Conservation (phyloP, 2,329 filamentous ascomycete species). For the Nemania sp. region DNA sequence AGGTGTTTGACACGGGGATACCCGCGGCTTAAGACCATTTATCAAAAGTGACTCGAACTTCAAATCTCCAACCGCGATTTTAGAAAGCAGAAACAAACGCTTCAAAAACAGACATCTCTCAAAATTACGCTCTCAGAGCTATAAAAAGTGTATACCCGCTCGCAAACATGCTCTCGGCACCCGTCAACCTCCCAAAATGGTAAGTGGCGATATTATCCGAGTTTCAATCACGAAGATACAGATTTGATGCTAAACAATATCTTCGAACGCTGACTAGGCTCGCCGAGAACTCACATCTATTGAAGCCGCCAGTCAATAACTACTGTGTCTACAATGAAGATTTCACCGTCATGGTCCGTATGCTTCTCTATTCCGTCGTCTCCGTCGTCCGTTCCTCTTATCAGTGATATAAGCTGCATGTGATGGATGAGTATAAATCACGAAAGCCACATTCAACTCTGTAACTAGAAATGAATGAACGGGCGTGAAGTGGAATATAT, state of each 20-base stretch:
- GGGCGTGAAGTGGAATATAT: neutral
- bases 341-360: slow-evolving; percentile 77
- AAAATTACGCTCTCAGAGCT: neutral
- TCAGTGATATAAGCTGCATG: neutral
- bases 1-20: too few relatives aligned
- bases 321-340: slow-evolving; percentile 91
- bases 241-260: slow-evolving; percentile 19
- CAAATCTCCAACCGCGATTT: too few relatives aligned
- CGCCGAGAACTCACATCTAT: slow-evolving; percentile 84
- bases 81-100: neutral
- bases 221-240: neutral
- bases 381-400: too few relatives aligned
- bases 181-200: slow-evolving; percentile 63
- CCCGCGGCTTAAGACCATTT: neutral
- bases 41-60: neutral
- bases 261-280: slow-evolving; percentile 62
- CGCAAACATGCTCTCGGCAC: slow-evolving; percentile 51
- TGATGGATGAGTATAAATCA: too few relatives aligned
- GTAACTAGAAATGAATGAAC: neutral
- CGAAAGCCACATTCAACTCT: too few relatives aligned
- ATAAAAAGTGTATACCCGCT: neutral
- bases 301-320: slow-evolving; percentile 95
- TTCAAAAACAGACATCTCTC: slow-evolving; percentile 5
- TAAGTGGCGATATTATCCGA: slow-evolving; percentile 45
- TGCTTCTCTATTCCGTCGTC: too few relatives aligned